phyloP scores from a whole-genome alignment of 768 basidiomycete genomes.

The Epithele typhae region DNA sequence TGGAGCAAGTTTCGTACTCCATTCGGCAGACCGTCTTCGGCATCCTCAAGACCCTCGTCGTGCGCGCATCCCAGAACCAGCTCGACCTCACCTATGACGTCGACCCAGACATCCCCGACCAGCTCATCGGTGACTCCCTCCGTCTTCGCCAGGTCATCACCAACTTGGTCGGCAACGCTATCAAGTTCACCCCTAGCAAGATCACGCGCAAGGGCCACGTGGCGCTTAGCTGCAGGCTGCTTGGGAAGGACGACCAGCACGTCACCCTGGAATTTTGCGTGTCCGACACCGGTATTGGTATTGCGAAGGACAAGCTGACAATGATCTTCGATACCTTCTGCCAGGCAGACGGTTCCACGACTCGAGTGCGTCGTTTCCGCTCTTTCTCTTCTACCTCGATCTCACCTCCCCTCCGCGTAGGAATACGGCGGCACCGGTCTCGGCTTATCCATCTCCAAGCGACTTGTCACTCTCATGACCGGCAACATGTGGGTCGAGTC shows the following conservation, averaged over 20 bases:
- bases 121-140: constrained; percentile 93
- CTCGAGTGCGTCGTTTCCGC: constrained; percentile 52
- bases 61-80: constrained; percentile 95
- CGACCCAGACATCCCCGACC: constrained; percentile 93
- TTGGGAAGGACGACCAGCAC: constrained; percentile 74
- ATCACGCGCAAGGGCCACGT: constrained; percentile 81
- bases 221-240: constrained; percentile 77
- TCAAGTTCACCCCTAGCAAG: constrained; percentile 92
- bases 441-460: constrained; percentile 95
- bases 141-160: constrained; percentile 94
- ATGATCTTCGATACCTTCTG: constrained; percentile 99
- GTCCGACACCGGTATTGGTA: constrained; percentile 96
- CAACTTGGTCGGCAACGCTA: constrained; percentile 91
- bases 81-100: constrained; percentile 95
- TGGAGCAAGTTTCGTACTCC: constrained; percentile 98
- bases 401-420: constrained; percentile 31
- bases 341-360: constrained; percentile 98
- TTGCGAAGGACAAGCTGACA: constrained; percentile 96
- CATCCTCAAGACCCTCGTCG: constrained; percentile 96
- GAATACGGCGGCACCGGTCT: constrained; percentile 98
- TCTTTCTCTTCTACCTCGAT: neutral
- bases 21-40: constrained; percentile 96
- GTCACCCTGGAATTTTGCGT: constrained; percentile 97
- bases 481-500: constrained; percentile 99
- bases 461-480: constrained; percentile 94